Base-by-base conservation (phyloP, 169 alveolate genomes). In the Cyclospora cayetanensis region DNA sequence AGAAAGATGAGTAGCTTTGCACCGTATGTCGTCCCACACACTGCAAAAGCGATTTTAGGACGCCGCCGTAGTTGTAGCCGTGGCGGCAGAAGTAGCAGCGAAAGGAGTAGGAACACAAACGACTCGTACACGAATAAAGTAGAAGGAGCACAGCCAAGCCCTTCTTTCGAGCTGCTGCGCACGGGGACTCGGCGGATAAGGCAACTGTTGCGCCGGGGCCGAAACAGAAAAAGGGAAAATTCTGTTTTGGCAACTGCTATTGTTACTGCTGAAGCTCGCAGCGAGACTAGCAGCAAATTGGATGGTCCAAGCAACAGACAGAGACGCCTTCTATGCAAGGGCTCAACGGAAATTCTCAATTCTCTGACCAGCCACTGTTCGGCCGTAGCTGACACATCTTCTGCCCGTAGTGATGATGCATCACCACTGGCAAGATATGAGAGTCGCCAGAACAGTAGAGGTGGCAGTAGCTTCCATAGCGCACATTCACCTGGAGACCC, bases 11-110 rank as follows among this genome's bases (percentile, higher is more conserved):
- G 66, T 42, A 41, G 41, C 11, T 34, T 34, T 50, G 86, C 86
- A 42, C 68, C 86, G 4, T 42, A 39, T 34, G 46, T 53, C 86
- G 25, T 31, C 18, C n/a, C 66, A 25, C 86, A 43, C 43, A 66
- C 43, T n/a, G 86, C 86, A 76, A 66, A 63, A 76, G 86, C 66
- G 41, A n/a, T n/a, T n/a, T n/a, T n/a, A n/a, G n/a, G n/a, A n/a
- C n/a, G n/a, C 79, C n/a, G 9, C 60, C 60, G 83, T 55, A 18
- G 34, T 35, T 7, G 83, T 22, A 9, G 35, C 20, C 34, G 55
- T 35, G 41, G 66, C 86, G 27, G 86, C 86, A 76, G 86, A 18
- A 34, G 66, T 43, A 50, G 86, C 66, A 39, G 43, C 66, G 4
- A 12, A 20, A 76, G 43, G 43, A 43, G 86, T 22, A 76, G 68